A percentile compares a stretch with the other conserved stretches of the same genome.
Evolutionary conservation across 2,329 filamentous ascomycete species (phyloP).

Genomic region (Paradendryphiella salina): DNA sequence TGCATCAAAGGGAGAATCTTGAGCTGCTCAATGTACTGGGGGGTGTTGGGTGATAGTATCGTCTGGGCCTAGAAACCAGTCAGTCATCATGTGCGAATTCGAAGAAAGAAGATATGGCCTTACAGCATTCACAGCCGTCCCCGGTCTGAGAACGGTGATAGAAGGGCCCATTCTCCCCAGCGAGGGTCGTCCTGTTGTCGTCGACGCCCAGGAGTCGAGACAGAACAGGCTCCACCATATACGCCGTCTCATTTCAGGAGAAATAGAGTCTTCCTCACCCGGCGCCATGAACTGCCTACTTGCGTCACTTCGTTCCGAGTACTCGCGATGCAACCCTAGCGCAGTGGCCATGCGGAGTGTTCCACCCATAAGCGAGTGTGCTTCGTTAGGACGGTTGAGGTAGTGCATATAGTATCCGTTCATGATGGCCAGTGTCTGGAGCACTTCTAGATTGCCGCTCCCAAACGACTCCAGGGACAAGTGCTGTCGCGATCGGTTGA

Average conservation of each 20-base stretch:
- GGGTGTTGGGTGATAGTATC: constrained; percentile 41
- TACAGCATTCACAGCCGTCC: constrained; percentile 40
- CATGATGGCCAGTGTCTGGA: constrained; percentile 71
- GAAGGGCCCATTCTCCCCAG: constrained; percentile 46
- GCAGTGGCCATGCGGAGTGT: constrained; percentile 75
- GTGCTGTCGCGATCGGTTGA: constrained; percentile 67
- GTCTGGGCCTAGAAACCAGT: constrained; percentile 14
- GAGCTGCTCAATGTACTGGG: constrained; percentile 57
- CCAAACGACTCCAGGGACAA: constrained; percentile 69
- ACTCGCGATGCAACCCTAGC: constrained; percentile 71
- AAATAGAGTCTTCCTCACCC: constrained; percentile 41
- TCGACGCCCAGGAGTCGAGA: constrained; percentile 51
- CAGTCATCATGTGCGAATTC: constrained; percentile 7
- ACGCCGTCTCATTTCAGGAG: constrained; percentile 47
- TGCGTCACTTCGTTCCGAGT: constrained; percentile 44
- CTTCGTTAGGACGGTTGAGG: constrained; percentile 75
- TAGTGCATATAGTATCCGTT: constrained; percentile 79
- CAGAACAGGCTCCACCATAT: constrained; percentile 54
- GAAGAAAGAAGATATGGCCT: constrained; percentile 1
- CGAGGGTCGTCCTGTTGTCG: constrained; percentile 50
- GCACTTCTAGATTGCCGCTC: constrained; percentile 71
- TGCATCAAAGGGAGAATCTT: constrained; percentile 72
- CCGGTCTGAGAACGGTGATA: constrained; percentile 46
- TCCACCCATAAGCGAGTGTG: constrained; percentile 71
- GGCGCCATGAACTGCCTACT: constrained; percentile 21